These are phyloP conservation scores for Thielaviopsis musarum DNA, from an alignment of 2,329 filamentous ascomycete species.

Conservation along the genomic window DNA sequence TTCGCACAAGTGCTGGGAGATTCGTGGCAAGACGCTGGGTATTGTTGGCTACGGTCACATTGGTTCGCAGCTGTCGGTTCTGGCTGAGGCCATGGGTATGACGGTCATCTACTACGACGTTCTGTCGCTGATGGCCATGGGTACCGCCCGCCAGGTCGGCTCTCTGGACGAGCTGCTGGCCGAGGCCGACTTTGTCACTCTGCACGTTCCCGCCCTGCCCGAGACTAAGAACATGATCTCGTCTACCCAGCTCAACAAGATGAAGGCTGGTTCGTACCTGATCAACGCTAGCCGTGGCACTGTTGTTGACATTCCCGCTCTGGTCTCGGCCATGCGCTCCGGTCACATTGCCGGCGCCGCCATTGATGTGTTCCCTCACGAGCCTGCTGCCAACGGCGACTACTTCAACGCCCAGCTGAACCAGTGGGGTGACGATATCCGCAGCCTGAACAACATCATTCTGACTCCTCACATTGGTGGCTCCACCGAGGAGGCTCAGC, in stretches of 20 bases:
- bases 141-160: conserved; percentile 69
- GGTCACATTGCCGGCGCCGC: conserved; percentile 87
- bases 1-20: conserved; percentile 92
- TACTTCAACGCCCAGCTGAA: conserved; percentile 83
- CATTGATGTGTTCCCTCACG: conserved; percentile 89
- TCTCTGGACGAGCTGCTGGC: conserved; percentile 60
- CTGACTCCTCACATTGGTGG: conserved; percentile 94
- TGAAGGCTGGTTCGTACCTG: conserved; percentile 86
- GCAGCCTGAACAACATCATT: conserved; percentile 77
- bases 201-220: conserved; percentile 83
- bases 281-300: conserved; percentile 92
- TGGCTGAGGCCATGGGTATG: conserved; percentile 97
- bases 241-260: conserved; percentile 58
- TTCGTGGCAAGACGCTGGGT: conserved; percentile 86
- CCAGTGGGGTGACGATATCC: conserved; percentile 69
- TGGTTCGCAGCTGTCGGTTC: conserved; percentile 83
- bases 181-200: conserved; percentile 77
- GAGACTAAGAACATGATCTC: conserved; percentile 92
- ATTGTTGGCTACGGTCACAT: conserved; percentile 98
- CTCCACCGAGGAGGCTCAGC: conserved; percentile 93
- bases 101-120: conserved; percentile 94
- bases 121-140: conserved; percentile 83
- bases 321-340: conserved; percentile 71
- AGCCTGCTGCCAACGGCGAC: conserved; percentile 85
- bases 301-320: conserved; percentile 82